phyloP scores from a whole-genome alignment of 2,329 filamentous ascomycete species.

The Penicillium sp. region DNA sequence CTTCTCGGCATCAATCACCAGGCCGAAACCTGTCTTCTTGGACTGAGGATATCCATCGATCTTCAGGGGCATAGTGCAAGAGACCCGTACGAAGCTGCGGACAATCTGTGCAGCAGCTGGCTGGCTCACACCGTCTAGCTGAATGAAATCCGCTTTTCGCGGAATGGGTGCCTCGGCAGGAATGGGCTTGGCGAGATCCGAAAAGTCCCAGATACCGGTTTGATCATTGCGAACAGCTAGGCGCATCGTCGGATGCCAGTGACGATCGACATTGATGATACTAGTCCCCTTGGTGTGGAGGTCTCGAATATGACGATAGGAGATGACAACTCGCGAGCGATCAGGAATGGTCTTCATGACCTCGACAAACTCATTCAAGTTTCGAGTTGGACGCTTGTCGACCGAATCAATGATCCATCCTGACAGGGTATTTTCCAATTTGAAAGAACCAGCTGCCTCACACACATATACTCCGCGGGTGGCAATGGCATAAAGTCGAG shows the following conservation, averaged over 20 bases:
- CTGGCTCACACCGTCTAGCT: conserved; percentile 81
- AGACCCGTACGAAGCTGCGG: conserved; percentile 88
- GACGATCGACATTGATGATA: conserved; percentile 86
- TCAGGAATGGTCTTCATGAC: conserved; percentile 84
- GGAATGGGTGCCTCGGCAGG: conserved; percentile 68
- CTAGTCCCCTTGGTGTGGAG: conserved; percentile 90
- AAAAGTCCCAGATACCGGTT: conserved; percentile 92
- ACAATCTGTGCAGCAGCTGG: conserved; percentile 90
- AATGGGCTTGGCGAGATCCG: conserved; percentile 73
- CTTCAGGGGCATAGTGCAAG: conserved; percentile 90
- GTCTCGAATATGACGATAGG: conserved; percentile 92
- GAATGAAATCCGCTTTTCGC: conserved; percentile 82
- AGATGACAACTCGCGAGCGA: conserved; percentile 78
- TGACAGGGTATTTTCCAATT: conserved; percentile 82
- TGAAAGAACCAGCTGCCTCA: conserved; percentile 90
- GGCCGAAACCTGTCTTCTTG: conserved; percentile 87
- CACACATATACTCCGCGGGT: conserved; percentile 92
- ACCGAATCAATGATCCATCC: conserved; percentile 93
- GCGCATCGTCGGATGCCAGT: conserved; percentile 95
- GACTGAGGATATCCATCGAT: conserved; percentile 96
- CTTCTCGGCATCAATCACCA: conserved; percentile 96
- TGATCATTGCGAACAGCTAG: conserved; percentile 84
- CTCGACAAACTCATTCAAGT: conserved; percentile 82
- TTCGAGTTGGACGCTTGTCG: conserved; percentile 84
- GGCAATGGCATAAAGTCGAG: conserved; percentile 88